Evolutionary conservation across 2,329 filamentous ascomycete genomes (phyloP).

Genomic region (Myriosclerotinia duriaeana): DNA sequence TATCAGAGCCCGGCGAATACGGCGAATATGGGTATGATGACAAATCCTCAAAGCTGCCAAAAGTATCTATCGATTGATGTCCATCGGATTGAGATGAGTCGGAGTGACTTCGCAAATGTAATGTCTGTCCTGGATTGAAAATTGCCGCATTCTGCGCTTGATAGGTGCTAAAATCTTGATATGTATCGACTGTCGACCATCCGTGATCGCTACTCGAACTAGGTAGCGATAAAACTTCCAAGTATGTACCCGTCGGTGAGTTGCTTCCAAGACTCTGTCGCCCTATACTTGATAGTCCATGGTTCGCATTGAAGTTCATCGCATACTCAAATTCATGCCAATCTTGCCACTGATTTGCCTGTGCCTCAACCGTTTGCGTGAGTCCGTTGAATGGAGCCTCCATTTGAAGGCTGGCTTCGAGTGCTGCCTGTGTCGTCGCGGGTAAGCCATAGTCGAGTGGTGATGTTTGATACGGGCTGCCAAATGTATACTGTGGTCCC

Average conservation of each 20-base stretch:
- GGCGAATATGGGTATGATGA: conserved; percentile 65
- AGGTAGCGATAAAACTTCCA: conserved; percentile 81
- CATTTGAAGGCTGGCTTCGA: conserved; percentile 59
- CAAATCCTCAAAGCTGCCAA: conserved; percentile 79
- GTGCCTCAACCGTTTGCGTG: conserved; percentile 57
- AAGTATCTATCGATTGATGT: conserved; percentile 55
- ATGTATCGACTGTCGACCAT: conserved; percentile 79
- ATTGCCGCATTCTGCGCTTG: conserved; percentile 63
- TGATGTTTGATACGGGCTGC: conserved; percentile 38
- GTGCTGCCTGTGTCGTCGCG: conserved; percentile 58
- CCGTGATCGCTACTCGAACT: conserved; percentile 82
- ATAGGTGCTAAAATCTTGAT: conserved; percentile 68
- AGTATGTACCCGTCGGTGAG: conserved; percentile 75
- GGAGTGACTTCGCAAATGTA: conserved; percentile 84
- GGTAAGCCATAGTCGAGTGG: conserved; percentile 38
- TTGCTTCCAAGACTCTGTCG: conserved; percentile 55
- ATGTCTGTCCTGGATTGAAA: conserved; percentile 87
- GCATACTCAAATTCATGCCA: conserved; percentile 79
- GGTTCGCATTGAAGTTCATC: conserved; percentile 51
- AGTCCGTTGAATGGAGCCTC: conserved; percentile 62
- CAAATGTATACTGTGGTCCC: conserved; percentile 39
- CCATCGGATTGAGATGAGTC: conserved; percentile 79
- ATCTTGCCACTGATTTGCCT: conserved; percentile 64
- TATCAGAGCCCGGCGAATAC: conserved; percentile 80
- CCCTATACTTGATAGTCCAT: conserved; percentile 49